These are phyloP conservation scores for Eucalyptus pauciflora DNA, from an alignment of 345 rosid genomes.

Conservation along the genomic window DNA sequence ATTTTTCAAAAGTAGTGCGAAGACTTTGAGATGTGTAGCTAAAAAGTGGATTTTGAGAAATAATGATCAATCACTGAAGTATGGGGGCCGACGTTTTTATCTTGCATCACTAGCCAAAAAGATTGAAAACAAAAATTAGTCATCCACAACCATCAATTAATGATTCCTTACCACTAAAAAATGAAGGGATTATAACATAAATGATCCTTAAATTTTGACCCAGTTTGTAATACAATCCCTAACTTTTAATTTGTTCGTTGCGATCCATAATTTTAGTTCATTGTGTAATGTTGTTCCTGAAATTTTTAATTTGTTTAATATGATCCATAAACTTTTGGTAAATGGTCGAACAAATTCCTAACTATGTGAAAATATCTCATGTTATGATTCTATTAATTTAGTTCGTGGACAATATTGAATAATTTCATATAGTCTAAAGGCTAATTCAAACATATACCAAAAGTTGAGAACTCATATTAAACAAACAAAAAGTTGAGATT, in stretches of 20 bases:
- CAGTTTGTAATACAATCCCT: neutral
- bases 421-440: neutral
- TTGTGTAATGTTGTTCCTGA: too few species aligned
- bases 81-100: rapidly evolving
- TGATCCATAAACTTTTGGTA: rapidly evolving
- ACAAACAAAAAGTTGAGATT: too few species aligned
- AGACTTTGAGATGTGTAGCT: too few species aligned
- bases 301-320: too few species aligned
- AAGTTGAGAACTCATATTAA: rapidly evolving
- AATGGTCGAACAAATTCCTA: neutral
- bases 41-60: too few species aligned
- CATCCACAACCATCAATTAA: neutral
- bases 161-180: neutral
- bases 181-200: too few species aligned
- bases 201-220: neutral
- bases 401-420: neutral
- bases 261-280: neutral
- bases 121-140: neutral
- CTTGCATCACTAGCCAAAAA: neutral
- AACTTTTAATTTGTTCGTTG: too few species aligned
- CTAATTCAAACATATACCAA: rapidly evolving
- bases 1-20: too few species aligned
- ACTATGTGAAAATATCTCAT: too few species aligned
- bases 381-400: too few species aligned
- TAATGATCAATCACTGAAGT: too few species aligned